These are phyloP conservation scores for Cryptococcus floricola DNA, from an alignment of 1,284 basidiomycete species.

Conservation along the genomic window DNA sequence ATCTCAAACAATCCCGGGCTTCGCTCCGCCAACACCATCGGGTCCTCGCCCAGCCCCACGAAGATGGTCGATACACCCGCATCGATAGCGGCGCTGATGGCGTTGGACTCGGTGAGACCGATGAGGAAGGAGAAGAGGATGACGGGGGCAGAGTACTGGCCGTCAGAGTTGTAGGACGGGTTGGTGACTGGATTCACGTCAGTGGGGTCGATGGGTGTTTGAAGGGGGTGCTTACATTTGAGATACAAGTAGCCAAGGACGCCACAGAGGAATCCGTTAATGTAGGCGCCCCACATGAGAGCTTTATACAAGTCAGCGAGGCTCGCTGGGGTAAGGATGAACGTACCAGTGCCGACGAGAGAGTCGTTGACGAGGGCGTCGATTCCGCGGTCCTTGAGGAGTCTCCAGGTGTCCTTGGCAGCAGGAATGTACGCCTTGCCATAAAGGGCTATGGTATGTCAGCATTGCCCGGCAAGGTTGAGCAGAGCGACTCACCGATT, in stretches of 20 bases:
- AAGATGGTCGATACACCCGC: slow-evolving; percentile 78
- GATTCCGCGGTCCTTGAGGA: slow-evolving; percentile 78
- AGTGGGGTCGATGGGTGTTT: background rate
- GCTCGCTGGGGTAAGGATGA: background rate
- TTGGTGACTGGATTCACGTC: slow-evolving; percentile 52
- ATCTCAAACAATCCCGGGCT: slow-evolving; percentile 60
- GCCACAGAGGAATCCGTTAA: slow-evolving; percentile 69
- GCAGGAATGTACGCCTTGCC: slow-evolving; percentile 80
- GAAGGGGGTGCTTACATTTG: slow-evolving; percentile 55
- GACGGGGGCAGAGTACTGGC: slow-evolving; percentile 72
- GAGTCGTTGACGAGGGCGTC: slow-evolving; percentile 82
- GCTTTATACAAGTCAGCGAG: slow-evolving; percentile 9
- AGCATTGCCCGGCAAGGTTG: background rate
- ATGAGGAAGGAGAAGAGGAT: slow-evolving; percentile 77
- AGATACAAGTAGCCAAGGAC: slow-evolving; percentile 80
- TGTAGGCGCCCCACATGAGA: slow-evolving; percentile 62
- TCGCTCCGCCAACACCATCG: slow-evolving; percentile 63
- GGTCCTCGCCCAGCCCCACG: slow-evolving; percentile 77
- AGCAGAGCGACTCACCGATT: slow-evolving; percentile 50
- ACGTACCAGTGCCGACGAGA: slow-evolving; percentile 62
- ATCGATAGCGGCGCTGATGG: slow-evolving; percentile 38
- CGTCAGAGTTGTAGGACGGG: slow-evolving; percentile 66
- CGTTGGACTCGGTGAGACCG: slow-evolving; percentile 55
- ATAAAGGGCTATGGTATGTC: slow-evolving; percentile 60
- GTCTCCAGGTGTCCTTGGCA: slow-evolving; percentile 86